Evolutionary conservation across 495 filamentous ascomycete genomes (phyloP).

Genomic region (Bombardia bombarda): DNA sequence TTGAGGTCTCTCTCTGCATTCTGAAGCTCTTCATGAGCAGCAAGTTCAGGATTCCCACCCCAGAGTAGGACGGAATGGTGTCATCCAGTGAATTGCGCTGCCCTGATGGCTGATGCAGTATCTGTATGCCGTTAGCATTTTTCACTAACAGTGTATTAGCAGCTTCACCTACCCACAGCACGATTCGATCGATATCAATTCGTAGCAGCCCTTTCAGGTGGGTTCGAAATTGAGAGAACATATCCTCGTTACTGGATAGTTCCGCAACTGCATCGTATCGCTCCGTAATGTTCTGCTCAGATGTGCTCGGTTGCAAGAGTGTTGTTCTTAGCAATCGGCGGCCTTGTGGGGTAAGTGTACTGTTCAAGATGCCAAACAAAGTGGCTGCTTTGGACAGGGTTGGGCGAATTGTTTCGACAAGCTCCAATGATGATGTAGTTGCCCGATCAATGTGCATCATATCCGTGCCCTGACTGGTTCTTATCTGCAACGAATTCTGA

Average conservation of each 20-base stretch:
- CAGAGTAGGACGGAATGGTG: background rate
- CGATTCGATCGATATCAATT: constrained; percentile 16
- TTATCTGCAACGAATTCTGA: too few relatives aligned
- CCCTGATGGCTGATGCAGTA: too few relatives aligned
- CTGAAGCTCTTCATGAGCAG: constrained; percentile 11
- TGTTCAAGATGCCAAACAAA: constrained; percentile 76
- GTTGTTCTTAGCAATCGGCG: constrained; percentile 70
- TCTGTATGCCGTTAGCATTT: too few relatives aligned
- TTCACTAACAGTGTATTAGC: too few relatives aligned
- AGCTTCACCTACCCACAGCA: constrained; percentile 12
- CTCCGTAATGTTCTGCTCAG: constrained; percentile 47
- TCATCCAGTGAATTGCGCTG: too few relatives aligned
- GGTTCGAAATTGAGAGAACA: constrained; percentile 72
- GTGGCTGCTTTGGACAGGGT: constrained; percentile 62
- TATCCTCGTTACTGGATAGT: constrained; percentile 72
- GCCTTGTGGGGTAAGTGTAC: constrained; percentile 83
- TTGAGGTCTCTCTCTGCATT: constrained; percentile 18
- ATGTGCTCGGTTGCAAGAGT: constrained; percentile 84
- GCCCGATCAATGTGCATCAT: constrained; percentile 91
- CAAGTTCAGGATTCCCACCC: background rate
- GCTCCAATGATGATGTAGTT: constrained; percentile 75
- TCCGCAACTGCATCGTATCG: constrained; percentile 83
- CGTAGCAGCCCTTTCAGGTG: constrained; percentile 27
- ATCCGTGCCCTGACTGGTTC: too few relatives aligned
- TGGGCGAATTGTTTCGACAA: constrained; percentile 80